A percentile compares a stretch with the other conserved stretches of the same genome.
These are phyloP conservation scores for Calonectria multiphialidica DNA, from an alignment of 2,329 filamentous ascomycete genomes.

Conservation along the genomic window DNA sequence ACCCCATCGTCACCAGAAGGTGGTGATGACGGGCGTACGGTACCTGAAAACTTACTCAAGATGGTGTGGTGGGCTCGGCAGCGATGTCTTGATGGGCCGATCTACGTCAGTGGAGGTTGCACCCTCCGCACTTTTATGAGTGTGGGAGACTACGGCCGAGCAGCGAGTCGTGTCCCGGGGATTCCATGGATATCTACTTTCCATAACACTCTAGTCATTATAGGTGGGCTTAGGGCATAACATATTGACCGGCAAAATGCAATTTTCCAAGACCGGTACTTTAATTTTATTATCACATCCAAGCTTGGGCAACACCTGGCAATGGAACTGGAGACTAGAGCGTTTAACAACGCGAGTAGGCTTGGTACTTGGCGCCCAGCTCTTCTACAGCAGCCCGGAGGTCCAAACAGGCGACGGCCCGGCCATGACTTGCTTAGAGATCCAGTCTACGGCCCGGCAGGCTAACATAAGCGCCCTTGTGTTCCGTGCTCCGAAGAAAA, in stretches of 20 bases:
- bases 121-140: background rate
- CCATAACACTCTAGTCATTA: background rate
- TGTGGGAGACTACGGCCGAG: background rate
- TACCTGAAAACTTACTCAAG: background rate
- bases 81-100: background rate
- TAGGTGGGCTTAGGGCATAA: background rate
- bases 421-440: constrained; percentile 2
- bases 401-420: constrained; percentile 8
- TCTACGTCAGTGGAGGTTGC: background rate
- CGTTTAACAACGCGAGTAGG: background rate
- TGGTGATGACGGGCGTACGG: background rate
- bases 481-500: constrained; percentile 22
- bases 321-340: background rate
- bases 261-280: background rate
- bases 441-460: background rate
- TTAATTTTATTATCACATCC: background rate
- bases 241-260: background rate
- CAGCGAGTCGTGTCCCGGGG: background rate
- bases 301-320: background rate
- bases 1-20: background rate
- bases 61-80: background rate
- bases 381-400: background rate
- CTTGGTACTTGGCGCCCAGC: background rate
- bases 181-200: background rate
- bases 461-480: constrained; percentile 19